Evolutionary conservation across 78 protist genomes (phyloP), one percentile per base, ranked within the genome.

Genomic region (Dictyostelium intermedium): DNA sequence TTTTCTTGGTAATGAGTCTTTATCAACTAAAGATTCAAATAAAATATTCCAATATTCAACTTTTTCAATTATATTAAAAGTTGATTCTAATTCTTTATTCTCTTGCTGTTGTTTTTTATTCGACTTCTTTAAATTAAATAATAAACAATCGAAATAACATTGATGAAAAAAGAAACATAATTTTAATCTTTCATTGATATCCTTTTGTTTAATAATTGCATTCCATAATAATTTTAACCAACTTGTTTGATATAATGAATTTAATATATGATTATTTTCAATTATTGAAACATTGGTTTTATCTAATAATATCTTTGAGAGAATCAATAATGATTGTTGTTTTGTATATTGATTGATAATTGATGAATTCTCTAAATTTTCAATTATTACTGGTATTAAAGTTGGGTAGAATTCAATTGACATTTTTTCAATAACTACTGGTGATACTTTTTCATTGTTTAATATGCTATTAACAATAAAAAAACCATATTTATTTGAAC

Each of bases 1-100:
- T 70, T 89, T 89, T 32, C 94, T 41, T 30, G 94, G 85, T 43
- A 89, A 76, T 37, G 84, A 79, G 41, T 89, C 94, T 41, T 47
- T 89, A 63, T 89, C 94, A 32, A 89, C 50, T n/a, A 89, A 35
- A 27, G 84, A 47, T 25, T 37, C 53, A 69, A 56, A 78, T 32
- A 89, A 27, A 35, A 89, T 83, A 8, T 61, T 8, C 74, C 74
- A 78, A 50, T 63, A 80, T 32, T 78, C 76, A 20, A 9, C 25
- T 69, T 47, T 63, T 39, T 69, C 56, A 5, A 89, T 23, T 3
- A 89, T 47, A 80, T 89, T 89, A 45, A 87, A 87, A 73, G 4
- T 5, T 61, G 20, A 37, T 20, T 20, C 78, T 20, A 16, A 1
- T 84, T 37, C 16, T 66, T 27, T 1, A 14, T 20, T 23, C 20